These are phyloP conservation scores for Leishmania tropica DNA, from an alignment of 208 protist species.

Conservation along the genomic window DNA sequence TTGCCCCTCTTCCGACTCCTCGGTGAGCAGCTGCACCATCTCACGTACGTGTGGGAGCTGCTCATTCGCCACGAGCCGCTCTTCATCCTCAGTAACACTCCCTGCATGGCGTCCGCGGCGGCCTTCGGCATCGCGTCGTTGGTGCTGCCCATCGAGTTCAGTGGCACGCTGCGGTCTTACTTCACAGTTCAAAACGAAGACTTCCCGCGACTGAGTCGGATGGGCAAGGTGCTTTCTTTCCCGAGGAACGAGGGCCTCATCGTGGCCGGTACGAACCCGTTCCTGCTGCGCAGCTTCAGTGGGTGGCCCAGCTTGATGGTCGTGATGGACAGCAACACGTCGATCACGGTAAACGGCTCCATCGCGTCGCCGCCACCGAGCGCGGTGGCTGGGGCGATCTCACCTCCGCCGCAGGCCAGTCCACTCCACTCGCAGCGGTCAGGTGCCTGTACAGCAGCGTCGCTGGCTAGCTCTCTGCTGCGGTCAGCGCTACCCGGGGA, in stretches of 20 bases:
- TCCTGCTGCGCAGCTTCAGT: slow-evolving; percentile 78
- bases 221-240: slow-evolving; percentile 78
- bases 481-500: slow-evolving; percentile 9
- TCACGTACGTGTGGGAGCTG: slow-evolving; percentile 87
- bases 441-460: background rate
- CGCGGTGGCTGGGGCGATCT: background rate
- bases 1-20: slow-evolving; percentile 79
- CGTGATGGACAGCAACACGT: slow-evolving; percentile 59
- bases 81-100: slow-evolving; percentile 81
- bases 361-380: slow-evolving; percentile 12
- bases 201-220: slow-evolving; percentile 56
- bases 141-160: slow-evolving; percentile 74
- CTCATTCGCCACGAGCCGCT: slow-evolving; percentile 80
- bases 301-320: slow-evolving; percentile 75
- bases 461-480: background rate
- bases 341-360: slow-evolving; percentile 26
- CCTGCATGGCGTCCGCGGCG: slow-evolving; percentile 67
- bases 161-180: slow-evolving; percentile 68
- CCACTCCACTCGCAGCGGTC: background rate
- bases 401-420: background rate
- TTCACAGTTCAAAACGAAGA: slow-evolving; percentile 86
- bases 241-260: slow-evolving; percentile 46
- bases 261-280: slow-evolving; percentile 81
- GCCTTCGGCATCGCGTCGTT: slow-evolving; percentile 77
- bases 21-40: slow-evolving; percentile 64